A percentile compares a stretch with the other conserved stretches of the same genome.
Evolutionary conservation across 306 rosid species (phyloP).

Genomic region (Fragaria ananassa): DNA sequence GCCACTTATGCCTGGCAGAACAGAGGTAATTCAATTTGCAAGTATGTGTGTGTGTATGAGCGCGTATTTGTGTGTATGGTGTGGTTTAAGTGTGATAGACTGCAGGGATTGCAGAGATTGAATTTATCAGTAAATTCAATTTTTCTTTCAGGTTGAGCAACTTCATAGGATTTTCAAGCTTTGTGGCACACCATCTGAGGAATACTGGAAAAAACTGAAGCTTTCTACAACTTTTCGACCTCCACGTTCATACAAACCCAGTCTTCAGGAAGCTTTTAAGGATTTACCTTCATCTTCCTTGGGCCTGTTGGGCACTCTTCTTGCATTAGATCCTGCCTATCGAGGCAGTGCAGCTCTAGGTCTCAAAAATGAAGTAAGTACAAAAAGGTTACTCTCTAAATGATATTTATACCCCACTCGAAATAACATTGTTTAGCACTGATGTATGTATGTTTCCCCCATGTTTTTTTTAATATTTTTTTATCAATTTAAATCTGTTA

Average conservation of each 20-base stretch:
- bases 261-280: conserved; percentile 56
- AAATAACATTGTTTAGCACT: background rate
- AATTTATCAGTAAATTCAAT: conserved; percentile 11
- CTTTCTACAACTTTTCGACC: conserved; percentile 61
- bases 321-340: conserved; percentile 70
- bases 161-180: conserved; percentile 75
- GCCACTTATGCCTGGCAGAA: conserved; percentile 76
- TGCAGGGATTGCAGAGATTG: background rate
- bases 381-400: background rate
- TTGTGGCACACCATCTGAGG: conserved; percentile 92
- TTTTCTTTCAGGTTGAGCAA: conserved; percentile 77
- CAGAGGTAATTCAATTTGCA: conserved; percentile 48
- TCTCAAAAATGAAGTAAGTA: conserved; percentile 57
- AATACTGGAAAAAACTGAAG: conserved; percentile 71
- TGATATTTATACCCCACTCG: background rate
- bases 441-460: background rate
- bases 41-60: background rate
- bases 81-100: background rate
- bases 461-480: background rate
- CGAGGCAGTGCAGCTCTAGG: conserved; percentile 74
- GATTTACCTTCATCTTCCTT: conserved; percentile 67
- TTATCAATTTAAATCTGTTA: too few species aligned
- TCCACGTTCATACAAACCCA: conserved; percentile 62
- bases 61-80: background rate
- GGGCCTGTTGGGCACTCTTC: conserved; percentile 67